Evolutionary conservation across 2,329 filamentous ascomycete species (phyloP).

Genomic region (Aureobasidium mangrovei): DNA sequence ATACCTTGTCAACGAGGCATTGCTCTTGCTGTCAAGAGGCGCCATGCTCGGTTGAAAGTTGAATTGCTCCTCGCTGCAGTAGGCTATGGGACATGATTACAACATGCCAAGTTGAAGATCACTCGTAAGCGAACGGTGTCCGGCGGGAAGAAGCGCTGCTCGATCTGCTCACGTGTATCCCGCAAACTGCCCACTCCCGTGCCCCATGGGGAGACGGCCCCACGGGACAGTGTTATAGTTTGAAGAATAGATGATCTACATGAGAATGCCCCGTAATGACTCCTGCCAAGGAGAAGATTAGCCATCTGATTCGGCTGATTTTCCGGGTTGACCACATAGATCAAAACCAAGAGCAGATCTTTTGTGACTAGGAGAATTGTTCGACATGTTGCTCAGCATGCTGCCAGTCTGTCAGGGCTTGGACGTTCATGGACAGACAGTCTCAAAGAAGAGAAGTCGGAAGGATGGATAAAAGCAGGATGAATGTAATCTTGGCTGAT

Average conservation of each 20-base stretch:
- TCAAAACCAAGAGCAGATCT: too few relatives aligned
- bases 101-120: constrained; percentile 8
- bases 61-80: neutral
- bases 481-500: too few relatives aligned
- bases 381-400: too few relatives aligned
- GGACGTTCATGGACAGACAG: too few relatives aligned
- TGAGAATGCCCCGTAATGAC: neutral
- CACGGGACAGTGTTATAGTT: too few relatives aligned
- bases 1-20: neutral
- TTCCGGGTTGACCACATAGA: neutral
- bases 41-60: neutral
- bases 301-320: constrained; percentile 9
- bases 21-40: too few relatives aligned
- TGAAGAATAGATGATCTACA: neutral
- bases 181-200: neutral
- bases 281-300: constrained; percentile 2
- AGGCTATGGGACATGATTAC: neutral
- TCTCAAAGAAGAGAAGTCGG: too few relatives aligned
- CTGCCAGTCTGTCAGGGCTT: too few relatives aligned
- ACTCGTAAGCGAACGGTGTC: neutral
- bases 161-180: neutral
- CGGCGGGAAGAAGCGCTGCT: neutral
- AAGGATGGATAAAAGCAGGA: too few relatives aligned
- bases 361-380: too few relatives aligned
- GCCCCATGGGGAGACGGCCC: neutral